A percentile compares a stretch with the other conserved stretches of the same genome.
Conservation (phyloP, 1,284 basidiomycete genomes). For the Trichosporon asahii region DNA sequence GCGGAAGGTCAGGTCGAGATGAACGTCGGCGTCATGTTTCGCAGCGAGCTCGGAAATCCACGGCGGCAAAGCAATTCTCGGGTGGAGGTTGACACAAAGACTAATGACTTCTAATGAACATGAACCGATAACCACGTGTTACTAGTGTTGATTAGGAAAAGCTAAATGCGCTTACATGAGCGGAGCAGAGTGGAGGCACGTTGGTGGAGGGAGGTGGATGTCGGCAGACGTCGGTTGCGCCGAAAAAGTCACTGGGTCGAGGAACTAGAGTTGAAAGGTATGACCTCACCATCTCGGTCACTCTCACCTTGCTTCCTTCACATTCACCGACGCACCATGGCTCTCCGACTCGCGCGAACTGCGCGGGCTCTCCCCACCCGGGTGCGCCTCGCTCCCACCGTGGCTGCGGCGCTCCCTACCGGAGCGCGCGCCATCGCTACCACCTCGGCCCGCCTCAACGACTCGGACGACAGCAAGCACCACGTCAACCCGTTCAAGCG, state of each 20-base stretch:
- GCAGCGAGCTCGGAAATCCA: neutral
- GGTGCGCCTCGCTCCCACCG: neutral
- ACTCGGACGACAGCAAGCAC: neutral
- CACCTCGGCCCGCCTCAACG: neutral
- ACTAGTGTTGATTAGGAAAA: neutral
- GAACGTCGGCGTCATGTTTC: neutral
- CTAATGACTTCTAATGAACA: neutral
- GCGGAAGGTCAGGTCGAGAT: neutral
- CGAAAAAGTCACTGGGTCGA: neutral
- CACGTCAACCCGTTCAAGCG: constrained; percentile 16
- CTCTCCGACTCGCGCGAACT: neutral
- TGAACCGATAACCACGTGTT: neutral
- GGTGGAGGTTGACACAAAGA: neutral
- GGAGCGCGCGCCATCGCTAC: neutral
- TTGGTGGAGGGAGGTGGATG: neutral
- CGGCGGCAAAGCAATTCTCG: neutral
- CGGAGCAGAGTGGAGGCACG: neutral
- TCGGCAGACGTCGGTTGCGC: neutral
- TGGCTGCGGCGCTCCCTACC: neutral
- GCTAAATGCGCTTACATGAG: neutral
- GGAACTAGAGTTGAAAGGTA: neutral
- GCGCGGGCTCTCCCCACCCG: neutral
- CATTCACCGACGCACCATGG: constrained; percentile 9
- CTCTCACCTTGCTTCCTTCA: neutral
- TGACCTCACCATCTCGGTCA: neutral